A percentile compares a stretch with the other conserved stretches of the same genome.
phyloP scores from a whole-genome alignment of 2,329 filamentous ascomycete genomes.

The Cephalotrichum gorgonifer region DNA sequence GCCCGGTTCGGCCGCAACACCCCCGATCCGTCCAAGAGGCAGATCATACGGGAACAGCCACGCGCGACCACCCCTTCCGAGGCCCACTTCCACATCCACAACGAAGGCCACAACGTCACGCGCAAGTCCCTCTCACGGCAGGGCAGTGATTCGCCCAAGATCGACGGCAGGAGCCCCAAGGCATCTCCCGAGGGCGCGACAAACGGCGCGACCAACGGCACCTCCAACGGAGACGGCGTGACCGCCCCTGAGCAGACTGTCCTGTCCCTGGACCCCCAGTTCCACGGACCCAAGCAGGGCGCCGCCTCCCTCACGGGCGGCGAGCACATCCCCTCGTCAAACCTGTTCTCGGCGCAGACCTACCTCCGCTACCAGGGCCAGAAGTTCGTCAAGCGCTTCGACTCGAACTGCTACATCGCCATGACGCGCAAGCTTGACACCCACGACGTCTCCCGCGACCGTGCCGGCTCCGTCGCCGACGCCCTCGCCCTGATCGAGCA shows the following conservation, averaged over 20 bases:
- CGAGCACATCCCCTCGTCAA: constrained; percentile 48
- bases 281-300: constrained; percentile 50
- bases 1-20: constrained; percentile 88
- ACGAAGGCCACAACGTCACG: constrained; percentile 64
- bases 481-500: constrained; percentile 78
- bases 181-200: constrained; percentile 5
- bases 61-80: constrained; percentile 53
- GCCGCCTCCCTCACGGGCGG: constrained; percentile 30
- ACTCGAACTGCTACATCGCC: constrained; percentile 97
- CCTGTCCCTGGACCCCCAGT: constrained; percentile 52
- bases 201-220: constrained; percentile 16
- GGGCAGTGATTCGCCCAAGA: constrained; percentile 24
- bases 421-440: constrained; percentile 97
- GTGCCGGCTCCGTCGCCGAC: constrained; percentile 56
- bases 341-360: constrained; percentile 97
- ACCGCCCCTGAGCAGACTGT: constrained; percentile 13
- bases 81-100: constrained; percentile 72
- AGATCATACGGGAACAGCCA: constrained; percentile 66
- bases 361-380: constrained; percentile 93
- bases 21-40: constrained; percentile 71
- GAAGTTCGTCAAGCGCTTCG: constrained; percentile 95
- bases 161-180: constrained; percentile 16
- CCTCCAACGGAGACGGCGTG: constrained; percentile 13
- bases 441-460: constrained; percentile 80
- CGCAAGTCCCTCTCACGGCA: constrained; percentile 38